phyloP scores from a whole-genome alignment of 345 rosid species.

The Cochlearia excelsa region DNA sequence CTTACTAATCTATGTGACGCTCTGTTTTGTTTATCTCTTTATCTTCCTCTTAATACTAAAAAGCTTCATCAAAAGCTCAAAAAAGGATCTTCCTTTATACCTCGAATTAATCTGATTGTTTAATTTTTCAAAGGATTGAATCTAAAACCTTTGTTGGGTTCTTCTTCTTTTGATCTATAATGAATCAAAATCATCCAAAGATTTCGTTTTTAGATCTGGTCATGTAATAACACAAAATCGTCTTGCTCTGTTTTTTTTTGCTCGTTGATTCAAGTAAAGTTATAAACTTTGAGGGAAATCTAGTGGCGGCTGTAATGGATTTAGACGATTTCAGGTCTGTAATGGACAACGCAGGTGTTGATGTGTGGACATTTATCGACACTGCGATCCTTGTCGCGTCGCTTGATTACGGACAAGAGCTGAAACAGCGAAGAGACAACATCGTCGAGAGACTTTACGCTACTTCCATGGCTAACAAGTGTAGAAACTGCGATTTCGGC shows the following conservation, averaged over 20 bases:
- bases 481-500: constrained; percentile 59
- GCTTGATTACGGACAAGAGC: constrained; percentile 57
- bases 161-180: constrained; percentile 2
- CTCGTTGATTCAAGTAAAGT: neutral
- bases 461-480: constrained; percentile 47
- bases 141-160: neutral
- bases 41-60: constrained; percentile 22
- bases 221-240: constrained; percentile 9
- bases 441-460: constrained; percentile 84
- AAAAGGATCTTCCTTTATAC: constrained; percentile 29
- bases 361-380: constrained; percentile 88
- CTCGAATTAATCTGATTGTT: neutral
- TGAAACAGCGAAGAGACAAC: constrained; percentile 68
- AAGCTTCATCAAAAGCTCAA: constrained; percentile 19
- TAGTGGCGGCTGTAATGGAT: constrained; percentile 50
- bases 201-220: constrained; percentile 37
- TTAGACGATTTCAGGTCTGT: constrained; percentile 76
- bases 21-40: constrained; percentile 12
- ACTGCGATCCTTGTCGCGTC: constrained; percentile 81
- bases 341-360: constrained; percentile 74
- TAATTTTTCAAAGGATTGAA: neutral
- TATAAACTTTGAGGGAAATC: neutral
- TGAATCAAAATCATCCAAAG: constrained; percentile 22
- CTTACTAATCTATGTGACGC: constrained; percentile 20
- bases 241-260: constrained; percentile 23